phyloP scores from a whole-genome alignment of 345 rosid genomes.

The Eucalyptus leucophloia region DNA sequence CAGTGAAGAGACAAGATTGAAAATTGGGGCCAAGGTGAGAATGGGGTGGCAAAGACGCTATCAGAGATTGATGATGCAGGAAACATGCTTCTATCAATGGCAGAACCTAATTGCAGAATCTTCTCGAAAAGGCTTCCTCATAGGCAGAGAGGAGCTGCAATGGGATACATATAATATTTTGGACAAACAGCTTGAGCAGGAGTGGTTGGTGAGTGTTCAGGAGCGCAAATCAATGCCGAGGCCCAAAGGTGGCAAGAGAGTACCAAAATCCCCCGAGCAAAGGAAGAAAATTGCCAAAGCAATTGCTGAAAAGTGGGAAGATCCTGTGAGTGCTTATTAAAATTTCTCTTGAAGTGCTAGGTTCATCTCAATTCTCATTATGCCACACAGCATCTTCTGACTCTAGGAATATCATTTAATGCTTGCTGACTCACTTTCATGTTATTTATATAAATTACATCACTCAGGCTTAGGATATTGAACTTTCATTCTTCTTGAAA shows the following conservation, averaged over 20 bases:
- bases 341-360: not conserved
- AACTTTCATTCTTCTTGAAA: not conserved
- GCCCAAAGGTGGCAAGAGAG: conserved; percentile 59
- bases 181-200: conserved; percentile 43
- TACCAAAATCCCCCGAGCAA: conserved; percentile 75
- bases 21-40: conserved; percentile 64
- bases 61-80: conserved; percentile 44
- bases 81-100: conserved; percentile 67
- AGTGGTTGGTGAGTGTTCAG: conserved; percentile 65
- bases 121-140: conserved; percentile 39
- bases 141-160: conserved; percentile 47
- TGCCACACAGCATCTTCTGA: not conserved
- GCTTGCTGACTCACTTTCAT: not conserved
- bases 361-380: not conserved
- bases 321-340: conserved; percentile 54
- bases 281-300: conserved; percentile 79
- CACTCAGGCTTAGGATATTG: not conserved
- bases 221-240: conserved; percentile 42
- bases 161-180: conserved; percentile 65
- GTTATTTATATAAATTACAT: not conserved
- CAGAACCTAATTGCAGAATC: conserved; percentile 80
- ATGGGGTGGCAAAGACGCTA: conserved; percentile 67
- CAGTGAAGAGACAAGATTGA: conserved; percentile 71
- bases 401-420: not conserved
- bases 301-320: conserved; percentile 92